Evolutionary conservation across 1,284 basidiomycete genomes (phyloP), one percentile per base, ranked within the genome.

Genomic region (Amylostereum areolatum): DNA sequence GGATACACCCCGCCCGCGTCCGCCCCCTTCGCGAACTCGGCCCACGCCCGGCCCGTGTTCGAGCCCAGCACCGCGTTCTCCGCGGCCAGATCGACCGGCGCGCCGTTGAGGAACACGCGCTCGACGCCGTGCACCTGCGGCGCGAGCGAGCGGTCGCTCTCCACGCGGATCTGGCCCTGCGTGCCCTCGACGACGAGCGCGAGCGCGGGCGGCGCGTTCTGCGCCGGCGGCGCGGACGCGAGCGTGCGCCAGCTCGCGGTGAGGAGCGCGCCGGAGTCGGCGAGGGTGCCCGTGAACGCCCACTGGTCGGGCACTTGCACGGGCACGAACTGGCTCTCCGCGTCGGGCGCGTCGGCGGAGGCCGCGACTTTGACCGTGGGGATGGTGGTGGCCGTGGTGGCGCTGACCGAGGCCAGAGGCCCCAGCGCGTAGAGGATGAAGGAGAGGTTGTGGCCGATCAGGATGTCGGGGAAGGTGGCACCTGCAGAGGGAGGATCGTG

Each of bases 91-190:
- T 3, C 43, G 11, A 47, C 47, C 9, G 46, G 46, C 36, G 55
- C 47, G 4, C 57, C 59, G 42, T 59, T 58, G 29, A 57, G 42
- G 34, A 42, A 57, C 11, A 59, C 43, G 35, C 44, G 44, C 10
- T 47, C 47, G 18, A 40, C 39, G 10, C 35, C 11, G 9, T 18
- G 25, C 9, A 43, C 29, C 31, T 42, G 32, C n/a, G 28, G 30
- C 8, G 25, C 28, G 9, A 5, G 25, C 11, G 30, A 5, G 24
- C 33, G 35, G 6, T 43, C 24, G 29, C 49, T 33, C n/a, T 55
- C 51, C 5, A 59, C 43, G 4, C 46, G 31, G 45, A 59, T 42
- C 7, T 34, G 51, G 2, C 57, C 57, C 29, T 59, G 43, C n/a
- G 54, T 49, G 3, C 57, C 54, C n/a, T 53, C 55, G 30, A 55